Evolutionary conservation across 768 basidiomycete genomes (phyloP).

Genomic region (Russula ochroleuca): DNA sequence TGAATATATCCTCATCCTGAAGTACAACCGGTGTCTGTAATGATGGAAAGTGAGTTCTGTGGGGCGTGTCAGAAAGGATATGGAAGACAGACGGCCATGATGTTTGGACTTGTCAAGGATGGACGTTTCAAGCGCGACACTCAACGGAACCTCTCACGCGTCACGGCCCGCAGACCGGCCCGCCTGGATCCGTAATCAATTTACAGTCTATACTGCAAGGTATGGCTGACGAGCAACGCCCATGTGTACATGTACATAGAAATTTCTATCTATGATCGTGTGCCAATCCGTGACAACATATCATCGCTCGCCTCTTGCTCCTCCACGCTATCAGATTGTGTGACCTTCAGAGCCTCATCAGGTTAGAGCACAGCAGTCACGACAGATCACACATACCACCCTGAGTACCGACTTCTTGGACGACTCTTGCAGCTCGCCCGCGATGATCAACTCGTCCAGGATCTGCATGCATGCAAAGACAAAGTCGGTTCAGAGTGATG

Average conservation of each 20-base stretch:
- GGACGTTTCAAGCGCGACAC: neutral
- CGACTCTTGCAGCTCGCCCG: conserved; percentile 92
- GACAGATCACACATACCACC: conserved; percentile 40
- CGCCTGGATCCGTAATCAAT: conserved; percentile 31
- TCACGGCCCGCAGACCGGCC: conserved; percentile 10
- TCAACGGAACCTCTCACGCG: conserved; percentile 10
- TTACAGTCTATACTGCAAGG: neutral
- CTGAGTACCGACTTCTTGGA: conserved; percentile 69
- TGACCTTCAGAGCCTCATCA: conserved; percentile 50
- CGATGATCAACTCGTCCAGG: conserved; percentile 88
- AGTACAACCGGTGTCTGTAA: conserved; percentile 27
- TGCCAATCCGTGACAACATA: conserved; percentile 69
- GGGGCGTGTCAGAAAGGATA: neutral
- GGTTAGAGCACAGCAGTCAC: neutral
- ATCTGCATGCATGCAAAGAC: conserved; percentile 43
- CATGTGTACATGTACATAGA: neutral
- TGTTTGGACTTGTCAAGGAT: conserved; percentile 1
- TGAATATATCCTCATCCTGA: conserved; percentile 77
- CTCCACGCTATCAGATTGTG: conserved; percentile 78
- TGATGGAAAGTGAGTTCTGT: neutral
- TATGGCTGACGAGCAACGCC: neutral
- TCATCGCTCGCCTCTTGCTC: conserved; percentile 85
- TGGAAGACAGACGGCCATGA: conserved; percentile 28
- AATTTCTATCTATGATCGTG: conserved; percentile 36
- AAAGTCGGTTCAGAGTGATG: neutral